Conservation (phyloP, 208 protist species). For the Wallacemonas sp. region DNA sequence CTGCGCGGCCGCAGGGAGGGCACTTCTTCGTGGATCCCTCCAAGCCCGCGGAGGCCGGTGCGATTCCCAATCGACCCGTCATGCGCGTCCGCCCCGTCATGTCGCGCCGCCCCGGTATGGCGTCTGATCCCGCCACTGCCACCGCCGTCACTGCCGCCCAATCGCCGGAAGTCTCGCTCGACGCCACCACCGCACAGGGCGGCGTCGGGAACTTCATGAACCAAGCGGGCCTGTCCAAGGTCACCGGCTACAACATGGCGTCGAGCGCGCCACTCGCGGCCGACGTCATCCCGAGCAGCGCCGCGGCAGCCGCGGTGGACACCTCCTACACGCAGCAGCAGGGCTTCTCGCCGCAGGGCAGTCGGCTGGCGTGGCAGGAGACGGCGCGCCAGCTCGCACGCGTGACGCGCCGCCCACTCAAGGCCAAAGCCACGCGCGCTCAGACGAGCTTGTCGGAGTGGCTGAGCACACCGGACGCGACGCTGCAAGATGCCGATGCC, state of each 20-base stretch:
- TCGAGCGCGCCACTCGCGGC: neutral
- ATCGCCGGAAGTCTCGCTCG: neutral
- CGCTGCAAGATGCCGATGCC: conserved; percentile 16
- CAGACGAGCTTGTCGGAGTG: conserved; percentile 75
- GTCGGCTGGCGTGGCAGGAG: conserved; percentile 56
- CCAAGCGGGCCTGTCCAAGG: conserved; percentile 43
- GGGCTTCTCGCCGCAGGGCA: conserved; percentile 12
- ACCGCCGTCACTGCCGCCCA: neutral
- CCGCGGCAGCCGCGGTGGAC: neutral
- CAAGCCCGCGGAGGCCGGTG: conserved; percentile 6
- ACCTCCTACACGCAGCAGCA: neutral
- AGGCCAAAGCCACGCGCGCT: conserved; percentile 28
- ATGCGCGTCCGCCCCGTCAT: conserved; percentile 28
- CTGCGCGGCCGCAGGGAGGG: conserved; percentile 5
- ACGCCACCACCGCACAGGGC: neutral
- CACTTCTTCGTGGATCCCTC: conserved; percentile 57
- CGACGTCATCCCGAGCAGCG: neutral
- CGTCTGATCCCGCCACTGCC: conserved; percentile 13
- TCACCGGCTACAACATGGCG: conserved; percentile 48
- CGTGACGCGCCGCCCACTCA: conserved; percentile 44
- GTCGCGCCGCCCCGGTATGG: conserved; percentile 22
- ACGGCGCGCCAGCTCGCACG: conserved; percentile 52
- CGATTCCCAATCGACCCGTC: neutral
- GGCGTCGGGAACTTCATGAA: conserved; percentile 46
- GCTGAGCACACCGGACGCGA: conserved; percentile 61